Conservation (phyloP, 1,284 basidiomycete genomes). For the Puccinia brachypodii region DNA sequence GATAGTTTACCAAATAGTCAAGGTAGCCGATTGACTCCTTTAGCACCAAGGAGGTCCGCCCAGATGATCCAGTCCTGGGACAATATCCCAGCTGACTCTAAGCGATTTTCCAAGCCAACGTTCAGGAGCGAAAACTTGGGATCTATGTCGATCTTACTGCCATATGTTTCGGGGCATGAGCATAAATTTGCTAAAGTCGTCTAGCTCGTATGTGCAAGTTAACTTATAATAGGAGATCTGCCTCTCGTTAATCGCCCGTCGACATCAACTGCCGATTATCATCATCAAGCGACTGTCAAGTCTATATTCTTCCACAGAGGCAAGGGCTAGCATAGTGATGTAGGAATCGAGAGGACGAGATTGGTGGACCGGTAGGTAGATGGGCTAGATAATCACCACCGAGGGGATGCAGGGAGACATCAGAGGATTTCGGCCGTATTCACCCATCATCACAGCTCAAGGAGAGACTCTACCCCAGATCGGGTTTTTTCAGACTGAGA, state of each 20-base stretch:
- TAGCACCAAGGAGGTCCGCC: not conserved
- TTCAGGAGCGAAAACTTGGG: not conserved
- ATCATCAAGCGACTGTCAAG: conserved; percentile 11
- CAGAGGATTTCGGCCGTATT: too few relatives aligned
- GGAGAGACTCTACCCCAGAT: too few relatives aligned
- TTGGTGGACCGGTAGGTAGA: too few relatives aligned
- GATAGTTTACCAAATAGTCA: too few relatives aligned
- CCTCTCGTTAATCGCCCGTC: not conserved
- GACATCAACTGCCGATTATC: not conserved
- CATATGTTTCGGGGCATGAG: not conserved
- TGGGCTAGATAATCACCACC: too few relatives aligned
- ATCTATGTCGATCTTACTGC: not conserved
- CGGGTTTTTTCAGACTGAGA: too few relatives aligned
- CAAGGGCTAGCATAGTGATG: too few relatives aligned
- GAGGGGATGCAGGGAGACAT: too few relatives aligned
- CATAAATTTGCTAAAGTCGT: not conserved
- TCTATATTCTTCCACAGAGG: too few relatives aligned
- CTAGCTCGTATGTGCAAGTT: not conserved
- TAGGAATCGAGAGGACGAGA: too few relatives aligned
- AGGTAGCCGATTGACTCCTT: too few relatives aligned
- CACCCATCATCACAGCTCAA: too few relatives aligned
- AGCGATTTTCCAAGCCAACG: not conserved
- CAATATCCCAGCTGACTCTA: not conserved
- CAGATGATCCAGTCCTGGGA: not conserved
- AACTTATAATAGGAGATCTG: not conserved